A percentile compares a stretch with the other conserved stretches of the same genome.
phyloP scores from a whole-genome alignment of 1,284 basidiomycete species.

The Puccinia hordei region DNA sequence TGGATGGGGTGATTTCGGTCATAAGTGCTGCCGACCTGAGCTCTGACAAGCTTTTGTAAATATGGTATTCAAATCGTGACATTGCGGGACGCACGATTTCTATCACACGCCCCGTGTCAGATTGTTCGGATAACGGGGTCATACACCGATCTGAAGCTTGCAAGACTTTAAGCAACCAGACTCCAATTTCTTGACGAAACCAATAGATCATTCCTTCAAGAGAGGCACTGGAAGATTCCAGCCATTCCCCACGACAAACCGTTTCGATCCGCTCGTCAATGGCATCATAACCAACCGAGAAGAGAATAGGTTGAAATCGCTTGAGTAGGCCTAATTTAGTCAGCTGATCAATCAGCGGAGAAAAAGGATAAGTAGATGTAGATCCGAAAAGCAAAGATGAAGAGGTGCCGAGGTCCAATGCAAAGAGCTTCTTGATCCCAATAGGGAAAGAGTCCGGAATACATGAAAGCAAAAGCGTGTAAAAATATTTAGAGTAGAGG shows the following conservation, averaged over 20 bases:
- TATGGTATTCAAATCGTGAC: conserved; percentile 83
- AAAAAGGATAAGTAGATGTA: conserved; percentile 54
- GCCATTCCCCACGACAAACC: conserved; percentile 72
- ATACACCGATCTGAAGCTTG: conserved; percentile 52
- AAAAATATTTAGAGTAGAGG: conserved; percentile 46
- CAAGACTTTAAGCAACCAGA: conserved; percentile 48
- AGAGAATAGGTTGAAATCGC: conserved; percentile 79
- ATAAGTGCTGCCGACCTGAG: conserved; percentile 66
- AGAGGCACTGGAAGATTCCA: conserved; percentile 63
- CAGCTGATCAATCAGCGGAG: conserved; percentile 62
- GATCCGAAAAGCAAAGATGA: conserved; percentile 58
- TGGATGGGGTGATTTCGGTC: neutral
- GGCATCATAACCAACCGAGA: conserved; percentile 77
- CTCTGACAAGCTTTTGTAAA: conserved; percentile 83
- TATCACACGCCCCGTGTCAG: conserved; percentile 64
- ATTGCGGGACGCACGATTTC: conserved; percentile 76
- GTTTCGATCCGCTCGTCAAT: conserved; percentile 73
- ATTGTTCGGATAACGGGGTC: conserved; percentile 1
- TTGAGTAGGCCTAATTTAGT: conserved; percentile 76
- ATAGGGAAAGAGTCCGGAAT: conserved; percentile 37
- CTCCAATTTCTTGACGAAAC: conserved; percentile 75
- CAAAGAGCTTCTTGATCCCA: conserved; percentile 30
- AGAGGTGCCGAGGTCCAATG: conserved; percentile 54
- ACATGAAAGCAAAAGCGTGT: conserved; percentile 33
- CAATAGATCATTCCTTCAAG: conserved; percentile 69